Evolutionary conservation across 1,284 basidiomycete species (phyloP).

Genomic region (Malassezia globosa): DNA sequence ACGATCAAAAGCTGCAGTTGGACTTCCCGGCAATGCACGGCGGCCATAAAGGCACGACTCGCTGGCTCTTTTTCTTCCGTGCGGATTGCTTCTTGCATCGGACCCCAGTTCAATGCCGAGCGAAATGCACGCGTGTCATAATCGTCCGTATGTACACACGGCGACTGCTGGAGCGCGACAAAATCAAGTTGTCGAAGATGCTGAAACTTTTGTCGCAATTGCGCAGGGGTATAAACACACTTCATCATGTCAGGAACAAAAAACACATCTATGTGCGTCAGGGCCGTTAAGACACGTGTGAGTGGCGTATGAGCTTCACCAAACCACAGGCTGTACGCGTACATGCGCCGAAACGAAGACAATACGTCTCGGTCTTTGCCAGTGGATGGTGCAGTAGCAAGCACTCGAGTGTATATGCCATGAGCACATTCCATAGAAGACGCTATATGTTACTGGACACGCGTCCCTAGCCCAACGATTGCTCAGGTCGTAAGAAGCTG

Average conservation of each 20-base stretch:
- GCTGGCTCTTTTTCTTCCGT: neutral
- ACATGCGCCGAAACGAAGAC: neutral
- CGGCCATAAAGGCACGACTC: neutral
- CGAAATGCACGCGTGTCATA: neutral
- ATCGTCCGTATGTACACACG: too few species aligned
- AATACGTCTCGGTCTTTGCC: too few species aligned
- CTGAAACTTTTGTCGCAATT: constrained; percentile 7
- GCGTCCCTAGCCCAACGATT: too few species aligned
- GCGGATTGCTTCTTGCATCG: neutral
- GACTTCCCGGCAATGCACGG: constrained; percentile 11
- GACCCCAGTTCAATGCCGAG: neutral
- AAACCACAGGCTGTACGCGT: constrained; percentile 8
- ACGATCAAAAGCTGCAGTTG: constrained; percentile 12
- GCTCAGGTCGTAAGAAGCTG: too few species aligned
- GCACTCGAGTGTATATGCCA: too few species aligned
- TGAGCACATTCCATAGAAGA: too few species aligned
- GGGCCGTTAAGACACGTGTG: neutral
- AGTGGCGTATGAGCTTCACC: constrained; percentile 18
- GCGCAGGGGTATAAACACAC: constrained; percentile 4
- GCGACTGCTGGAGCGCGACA: neutral
- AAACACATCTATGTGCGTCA: neutral
- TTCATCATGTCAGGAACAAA: neutral
- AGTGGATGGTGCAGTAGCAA: too few species aligned
- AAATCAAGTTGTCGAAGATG: neutral
- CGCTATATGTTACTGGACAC: too few species aligned